phyloP scores from a whole-genome alignment of 2,329 filamentous ascomycete species.

The Phyllosticta citribraziliensis region DNA sequence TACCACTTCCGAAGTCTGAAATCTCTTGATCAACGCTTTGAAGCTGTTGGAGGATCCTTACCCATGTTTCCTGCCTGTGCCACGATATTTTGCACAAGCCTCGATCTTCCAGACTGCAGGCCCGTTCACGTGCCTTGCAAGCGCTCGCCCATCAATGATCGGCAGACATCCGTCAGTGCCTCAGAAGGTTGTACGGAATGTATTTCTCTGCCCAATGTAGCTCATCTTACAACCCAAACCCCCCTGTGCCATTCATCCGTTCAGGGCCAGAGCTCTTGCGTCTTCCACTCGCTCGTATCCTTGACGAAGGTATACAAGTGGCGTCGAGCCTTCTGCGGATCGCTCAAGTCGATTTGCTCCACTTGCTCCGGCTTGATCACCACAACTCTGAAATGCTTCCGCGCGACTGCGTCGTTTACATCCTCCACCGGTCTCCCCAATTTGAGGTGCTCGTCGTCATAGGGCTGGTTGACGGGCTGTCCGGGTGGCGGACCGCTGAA shows the following conservation, averaged over 20 bases:
- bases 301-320: slow-evolving; percentile 56
- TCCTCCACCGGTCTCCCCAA: slow-evolving; percentile 58
- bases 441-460: slow-evolving; percentile 34
- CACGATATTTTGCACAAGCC: too few species aligned
- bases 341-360: slow-evolving; percentile 62
- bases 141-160: neutral
- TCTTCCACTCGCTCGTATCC: slow-evolving; percentile 48
- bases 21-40: too few species aligned
- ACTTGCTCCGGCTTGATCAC: slow-evolving; percentile 75
- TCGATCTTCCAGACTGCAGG: neutral
- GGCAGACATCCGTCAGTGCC: neutral
- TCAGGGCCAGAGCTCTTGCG: slow-evolving; percentile 31
- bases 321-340: slow-evolving; percentile 52
- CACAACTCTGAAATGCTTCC: slow-evolving; percentile 74
- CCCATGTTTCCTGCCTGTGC: too few species aligned
- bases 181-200: slow-evolving; percentile 8
- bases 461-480: slow-evolving; percentile 35
- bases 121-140: neutral
- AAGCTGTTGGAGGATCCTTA: too few species aligned
- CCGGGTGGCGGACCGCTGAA: slow-evolving; percentile 48
- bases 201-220: slow-evolving; percentile 1
- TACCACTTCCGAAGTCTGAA: too few species aligned
- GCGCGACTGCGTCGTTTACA: slow-evolving; percentile 59
- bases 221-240: neutral
- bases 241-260: neutral